A percentile compares a stretch with the other conserved stretches of the same genome.
Conservation (phyloP, 306 rosid genomes). For the Fragaria iinumae region DNA sequence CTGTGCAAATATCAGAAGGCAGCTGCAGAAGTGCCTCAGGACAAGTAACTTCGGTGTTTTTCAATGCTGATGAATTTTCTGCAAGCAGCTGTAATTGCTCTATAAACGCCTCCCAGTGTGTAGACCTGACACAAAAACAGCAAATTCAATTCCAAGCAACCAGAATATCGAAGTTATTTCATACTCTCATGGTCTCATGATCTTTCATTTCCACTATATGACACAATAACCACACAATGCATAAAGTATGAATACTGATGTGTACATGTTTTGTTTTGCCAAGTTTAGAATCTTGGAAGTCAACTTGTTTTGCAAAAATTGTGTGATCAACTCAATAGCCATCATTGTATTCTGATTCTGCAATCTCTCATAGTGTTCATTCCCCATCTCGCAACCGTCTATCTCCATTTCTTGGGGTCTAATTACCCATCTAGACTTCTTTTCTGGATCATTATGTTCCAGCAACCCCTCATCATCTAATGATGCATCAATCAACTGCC, state of each 20-base stretch:
- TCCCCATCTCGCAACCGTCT: constrained; percentile 49
- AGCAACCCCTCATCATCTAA: constrained; percentile 83
- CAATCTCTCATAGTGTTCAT: constrained; percentile 54
- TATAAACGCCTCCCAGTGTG: constrained; percentile 67
- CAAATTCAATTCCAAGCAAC: constrained; percentile 8
- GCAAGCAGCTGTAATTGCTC: constrained; percentile 59
- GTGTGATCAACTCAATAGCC: constrained; percentile 68
- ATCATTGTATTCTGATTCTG: constrained; percentile 52
- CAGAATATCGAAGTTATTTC: not conserved
- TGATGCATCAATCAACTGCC: constrained; percentile 92
- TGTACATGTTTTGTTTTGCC: constrained; percentile 67
- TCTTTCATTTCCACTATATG: constrained; percentile 13
- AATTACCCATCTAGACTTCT: constrained; percentile 60
- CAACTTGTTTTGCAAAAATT: constrained; percentile 59
- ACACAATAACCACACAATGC: constrained; percentile 2
- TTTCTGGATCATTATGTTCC: constrained; percentile 51
- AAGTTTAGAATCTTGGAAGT: constrained; percentile 67
- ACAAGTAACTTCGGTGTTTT: constrained; percentile 52
- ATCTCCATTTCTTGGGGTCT: constrained; percentile 71
- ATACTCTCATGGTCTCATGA: not conserved
- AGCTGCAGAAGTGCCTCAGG: constrained; percentile 58
- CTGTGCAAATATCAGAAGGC: constrained; percentile 47
- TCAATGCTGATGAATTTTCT: constrained; percentile 62
- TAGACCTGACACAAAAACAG: constrained; percentile 53
- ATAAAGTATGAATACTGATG: constrained; percentile 11